Base-by-base conservation (phyloP, 495 filamentous ascomycete genomes). In the Immersiella caudata region DNA sequence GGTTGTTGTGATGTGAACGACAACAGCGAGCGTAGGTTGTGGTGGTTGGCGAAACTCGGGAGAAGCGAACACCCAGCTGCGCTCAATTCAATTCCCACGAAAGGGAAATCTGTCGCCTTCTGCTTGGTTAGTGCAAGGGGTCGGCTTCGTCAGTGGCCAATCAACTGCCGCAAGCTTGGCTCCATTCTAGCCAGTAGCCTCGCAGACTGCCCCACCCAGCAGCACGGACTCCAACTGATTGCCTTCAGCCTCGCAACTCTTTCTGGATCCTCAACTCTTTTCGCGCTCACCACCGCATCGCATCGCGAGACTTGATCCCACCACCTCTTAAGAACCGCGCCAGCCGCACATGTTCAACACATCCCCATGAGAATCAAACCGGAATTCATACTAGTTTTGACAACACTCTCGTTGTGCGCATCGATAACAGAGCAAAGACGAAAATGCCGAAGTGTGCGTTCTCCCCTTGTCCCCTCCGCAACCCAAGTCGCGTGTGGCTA, bases 381-480 rank as follows among this genome's bases (percentile, higher is more conserved):
- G 22, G 9, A 7, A 29, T 22, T 63, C 29, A 33, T 33, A 33
- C 4, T 8, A 3, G 4, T 33, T 33, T 33, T 33, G 29, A 33
- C 29, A 33, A 33, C 29, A 3, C 8, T 33, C 29, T 33, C 29
- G 4, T 33, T 33, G 29, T 33, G 29, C 29, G 29, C 29, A 33
- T 33, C 29, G 29, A 33, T 33, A 33, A 33, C 29, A 4, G 29
- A 33, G 8, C 3, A 8, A 33, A 33, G 8, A 33, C 29, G 29
- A 79, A 77, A 57, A 84, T 84, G 82, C 82, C 82, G 35, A 84
- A 84, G 67, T 80, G 73, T 76, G 67, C 68, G 74, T 68, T 8
- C 40, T 24, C 26, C 16, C 20, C 20, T 25, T 51, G 18, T 29
- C 64, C 60, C 36, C 29, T 65, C 69, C 58, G 25, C 25, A 63